These are phyloP conservation scores for Penstemon newberryi DNA, from an alignment of 257 asterid genomes.

Conservation along the genomic window DNA sequence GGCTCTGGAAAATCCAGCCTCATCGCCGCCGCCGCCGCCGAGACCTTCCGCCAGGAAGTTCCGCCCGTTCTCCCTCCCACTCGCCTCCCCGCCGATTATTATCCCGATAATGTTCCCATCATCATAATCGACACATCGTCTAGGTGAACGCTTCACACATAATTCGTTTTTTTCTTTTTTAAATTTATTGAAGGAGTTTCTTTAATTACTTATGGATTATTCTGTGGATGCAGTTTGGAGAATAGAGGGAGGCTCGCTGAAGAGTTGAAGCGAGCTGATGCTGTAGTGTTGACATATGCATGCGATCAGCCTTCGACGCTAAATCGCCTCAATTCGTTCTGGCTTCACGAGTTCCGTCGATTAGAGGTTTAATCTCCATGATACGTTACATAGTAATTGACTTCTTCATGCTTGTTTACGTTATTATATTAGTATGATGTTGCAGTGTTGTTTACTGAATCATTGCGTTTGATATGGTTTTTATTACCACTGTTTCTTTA, in stretches of 20 bases:
- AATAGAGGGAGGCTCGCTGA: conserved; percentile 87
- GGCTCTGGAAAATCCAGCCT: conserved; percentile 96
- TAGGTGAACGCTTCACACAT: conserved; percentile 45
- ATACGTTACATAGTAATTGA: conserved; percentile 13
- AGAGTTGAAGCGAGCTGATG: conserved; percentile 96
- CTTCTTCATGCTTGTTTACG: not conserved
- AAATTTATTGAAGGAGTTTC: not conserved
- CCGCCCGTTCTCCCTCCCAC: conserved; percentile 93
- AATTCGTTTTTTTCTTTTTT: not conserved
- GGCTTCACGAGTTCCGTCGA: conserved; percentile 93
- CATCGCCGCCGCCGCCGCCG: conserved; percentile 85
- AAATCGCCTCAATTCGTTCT: conserved; percentile 83
- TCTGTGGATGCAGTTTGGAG: conserved; percentile 72
- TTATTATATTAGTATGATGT: not conserved
- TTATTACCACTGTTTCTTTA: not conserved
- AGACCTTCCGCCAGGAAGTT: conserved; percentile 72
- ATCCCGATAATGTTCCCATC: conserved; percentile 80
- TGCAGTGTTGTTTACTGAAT: conserved; percentile 10
- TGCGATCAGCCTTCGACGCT: conserved; percentile 89
- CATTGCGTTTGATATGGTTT: conserved; percentile 2
- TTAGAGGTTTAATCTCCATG: conserved; percentile 63
- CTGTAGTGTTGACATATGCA: conserved; percentile 92
- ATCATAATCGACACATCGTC: conserved; percentile 87
- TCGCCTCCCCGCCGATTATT: conserved; percentile 93
- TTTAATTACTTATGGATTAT: conserved; percentile 3